phyloP scores from a whole-genome alignment of 306 rosid genomes.

The Cucumis cinereus region DNA sequence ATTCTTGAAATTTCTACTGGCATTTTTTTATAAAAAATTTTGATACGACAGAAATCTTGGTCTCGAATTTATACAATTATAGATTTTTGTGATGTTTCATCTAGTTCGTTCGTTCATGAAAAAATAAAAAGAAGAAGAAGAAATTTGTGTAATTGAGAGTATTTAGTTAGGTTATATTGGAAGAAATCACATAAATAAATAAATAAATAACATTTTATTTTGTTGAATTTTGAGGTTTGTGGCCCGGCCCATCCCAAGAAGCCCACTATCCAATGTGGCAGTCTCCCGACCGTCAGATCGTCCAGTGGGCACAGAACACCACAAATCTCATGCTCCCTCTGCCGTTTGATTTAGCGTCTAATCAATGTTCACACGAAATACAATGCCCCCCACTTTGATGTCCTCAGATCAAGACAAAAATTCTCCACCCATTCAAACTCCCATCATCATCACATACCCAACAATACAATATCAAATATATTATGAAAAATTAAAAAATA shows the following conservation, averaged over 20 bases:
- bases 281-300: conserved; percentile 1
- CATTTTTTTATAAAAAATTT: too few relatives aligned
- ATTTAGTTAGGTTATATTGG: too few relatives aligned
- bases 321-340: background rate
- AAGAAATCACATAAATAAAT: too few relatives aligned
- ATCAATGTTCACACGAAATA: conserved; percentile 10
- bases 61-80: too few relatives aligned
- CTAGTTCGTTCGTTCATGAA: too few relatives aligned
- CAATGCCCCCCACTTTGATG: conserved; percentile 1
- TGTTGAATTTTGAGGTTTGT: background rate
- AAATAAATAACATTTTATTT: too few relatives aligned
- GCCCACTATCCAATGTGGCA: background rate
- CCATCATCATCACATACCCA: background rate
- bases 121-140: too few relatives aligned
- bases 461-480: background rate
- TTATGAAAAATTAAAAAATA: too few relatives aligned
- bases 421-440: conserved; percentile 28
- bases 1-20: too few relatives aligned
- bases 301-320: background rate
- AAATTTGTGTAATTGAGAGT: too few relatives aligned
- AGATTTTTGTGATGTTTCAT: too few relatives aligned
- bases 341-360: conserved; percentile 18
- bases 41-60: too few relatives aligned
- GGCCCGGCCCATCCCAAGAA: background rate
- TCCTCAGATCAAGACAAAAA: conserved; percentile 6